A percentile compares a stretch with the other conserved stretches of the same genome.
These are phyloP conservation scores for Penicillium sp. DNA, from an alignment of 2,329 filamentous ascomycete genomes.

Conservation along the genomic window DNA sequence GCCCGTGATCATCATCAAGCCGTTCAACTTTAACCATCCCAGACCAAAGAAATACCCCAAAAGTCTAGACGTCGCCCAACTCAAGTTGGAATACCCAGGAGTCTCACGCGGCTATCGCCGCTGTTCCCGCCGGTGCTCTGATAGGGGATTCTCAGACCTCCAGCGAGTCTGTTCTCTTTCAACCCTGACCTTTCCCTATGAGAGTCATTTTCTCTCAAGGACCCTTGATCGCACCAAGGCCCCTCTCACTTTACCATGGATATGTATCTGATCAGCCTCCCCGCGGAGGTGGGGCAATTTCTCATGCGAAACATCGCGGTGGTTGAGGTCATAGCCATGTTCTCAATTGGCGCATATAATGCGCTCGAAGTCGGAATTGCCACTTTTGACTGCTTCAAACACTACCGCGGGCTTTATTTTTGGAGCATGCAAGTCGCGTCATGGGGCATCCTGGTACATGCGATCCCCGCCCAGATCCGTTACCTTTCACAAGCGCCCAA, in stretches of 20 bases:
- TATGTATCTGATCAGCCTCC: background rate
- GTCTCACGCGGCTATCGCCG: background rate
- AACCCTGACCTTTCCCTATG: background rate
- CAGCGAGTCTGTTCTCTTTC: background rate
- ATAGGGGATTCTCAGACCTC: background rate
- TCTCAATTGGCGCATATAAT: constrained; percentile 32
- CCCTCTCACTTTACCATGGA: constrained; percentile 7
- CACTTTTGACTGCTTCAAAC: constrained; percentile 41
- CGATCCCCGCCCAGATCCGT: constrained; percentile 28
- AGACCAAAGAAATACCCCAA: background rate
- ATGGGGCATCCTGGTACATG: constrained; percentile 35
- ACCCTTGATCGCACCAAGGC: background rate
- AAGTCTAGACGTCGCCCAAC: background rate
- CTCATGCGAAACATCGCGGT: constrained; percentile 6
- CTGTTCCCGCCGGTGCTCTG: background rate
- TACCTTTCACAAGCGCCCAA: constrained; percentile 4
- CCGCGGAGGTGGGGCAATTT: constrained; percentile 1
- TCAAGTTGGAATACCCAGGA: background rate
- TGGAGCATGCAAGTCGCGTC: constrained; percentile 42
- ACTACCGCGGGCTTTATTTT: constrained; percentile 43
- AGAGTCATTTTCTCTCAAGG: background rate
- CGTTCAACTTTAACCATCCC: background rate
- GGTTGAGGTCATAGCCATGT: constrained; percentile 9
- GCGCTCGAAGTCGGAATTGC: constrained; percentile 41
- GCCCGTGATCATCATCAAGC: background rate